These are phyloP conservation scores for Schrenkiella parvula DNA, from an alignment of 345 rosid species.

Conservation along the genomic window DNA sequence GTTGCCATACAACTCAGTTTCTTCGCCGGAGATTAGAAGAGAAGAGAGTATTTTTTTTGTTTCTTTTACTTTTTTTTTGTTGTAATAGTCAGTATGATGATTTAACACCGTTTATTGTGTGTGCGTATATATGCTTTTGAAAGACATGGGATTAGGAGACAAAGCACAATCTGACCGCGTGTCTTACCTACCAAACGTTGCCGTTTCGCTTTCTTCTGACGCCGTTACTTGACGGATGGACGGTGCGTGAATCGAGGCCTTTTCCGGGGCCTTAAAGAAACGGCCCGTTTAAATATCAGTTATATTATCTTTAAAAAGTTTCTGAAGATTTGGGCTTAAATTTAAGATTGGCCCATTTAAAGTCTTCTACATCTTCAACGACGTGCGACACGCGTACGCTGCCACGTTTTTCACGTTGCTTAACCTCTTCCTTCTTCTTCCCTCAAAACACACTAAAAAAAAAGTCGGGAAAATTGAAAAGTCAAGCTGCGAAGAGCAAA, in stretches of 20 bases:
- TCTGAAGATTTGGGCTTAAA: not conserved
- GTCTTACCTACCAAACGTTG: constrained; percentile 28
- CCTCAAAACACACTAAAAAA: not conserved
- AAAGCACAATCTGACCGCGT: constrained; percentile 23
- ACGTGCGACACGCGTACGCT: constrained; percentile 13
- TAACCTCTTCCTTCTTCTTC: not conserved
- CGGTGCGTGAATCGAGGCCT: not conserved
- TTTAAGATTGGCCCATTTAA: not conserved
- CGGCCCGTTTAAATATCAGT: constrained; percentile 1
- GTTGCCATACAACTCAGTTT: constrained; percentile 53
- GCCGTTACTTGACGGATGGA: constrained; percentile 19
- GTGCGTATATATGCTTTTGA: constrained; percentile 13
- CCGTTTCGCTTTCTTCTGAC: constrained; percentile 18
- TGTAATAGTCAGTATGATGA: not conserved
- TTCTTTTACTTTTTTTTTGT: not conserved
- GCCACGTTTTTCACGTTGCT: constrained; percentile 26
- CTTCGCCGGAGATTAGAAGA: not conserved
- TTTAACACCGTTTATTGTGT: constrained; percentile 8
- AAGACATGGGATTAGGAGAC: constrained; percentile 16
- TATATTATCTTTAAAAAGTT: not conserved
- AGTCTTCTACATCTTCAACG: not conserved
- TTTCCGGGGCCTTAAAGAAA: not conserved
- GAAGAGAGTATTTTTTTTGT: not conserved
- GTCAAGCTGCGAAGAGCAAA: constrained; percentile 12
- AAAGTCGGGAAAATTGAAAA: not conserved